A percentile compares a stretch with the other conserved stretches of the same genome.
Conservation (phyloP, 2,329 filamentous ascomycete species). For the Zymoseptoria ardabiliae region DNA sequence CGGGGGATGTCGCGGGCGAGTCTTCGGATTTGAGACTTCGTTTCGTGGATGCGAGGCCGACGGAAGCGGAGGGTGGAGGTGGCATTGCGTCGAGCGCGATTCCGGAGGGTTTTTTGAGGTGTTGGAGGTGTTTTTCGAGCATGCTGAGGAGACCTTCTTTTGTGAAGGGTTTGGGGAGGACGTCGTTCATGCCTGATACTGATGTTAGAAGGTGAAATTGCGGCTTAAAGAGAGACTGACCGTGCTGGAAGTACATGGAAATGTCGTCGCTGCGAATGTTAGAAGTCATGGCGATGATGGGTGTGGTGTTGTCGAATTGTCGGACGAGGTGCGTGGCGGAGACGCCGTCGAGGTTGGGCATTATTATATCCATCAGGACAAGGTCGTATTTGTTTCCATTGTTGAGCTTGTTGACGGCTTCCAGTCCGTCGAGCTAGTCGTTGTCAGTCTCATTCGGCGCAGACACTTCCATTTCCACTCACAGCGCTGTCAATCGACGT, state of each 20-base stretch:
- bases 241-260: conserved; percentile 92
- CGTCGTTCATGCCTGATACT: conserved; percentile 82
- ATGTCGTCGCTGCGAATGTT: conserved; percentile 97
- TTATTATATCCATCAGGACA: conserved; percentile 63
- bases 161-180: conserved; percentile 94
- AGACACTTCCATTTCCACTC: conserved; percentile 30
- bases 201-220: not conserved
- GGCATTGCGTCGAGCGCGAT: conserved; percentile 40
- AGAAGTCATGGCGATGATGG: conserved; percentile 97
- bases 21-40: conserved; percentile 57
- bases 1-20: conserved; percentile 55
- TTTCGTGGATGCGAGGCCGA: conserved; percentile 41
- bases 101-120: conserved; percentile 57
- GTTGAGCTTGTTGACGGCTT: conserved; percentile 82
- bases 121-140: conserved; percentile 80
- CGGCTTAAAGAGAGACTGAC: conserved; percentile 46
- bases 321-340: conserved; percentile 90
- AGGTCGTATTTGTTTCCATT: conserved; percentile 57
- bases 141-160: conserved; percentile 70
- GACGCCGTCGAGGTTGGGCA: conserved; percentile 92
- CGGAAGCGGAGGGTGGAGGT: conserved; percentile 27
- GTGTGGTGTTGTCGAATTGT: conserved; percentile 71
- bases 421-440: conserved; percentile 68
- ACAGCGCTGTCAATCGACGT: conserved; percentile 58
- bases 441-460: conserved; percentile 23